These are phyloP conservation scores for Lignosus rhinocerotis DNA, from an alignment of 1,284 basidiomycete species.

Conservation along the genomic window DNA sequence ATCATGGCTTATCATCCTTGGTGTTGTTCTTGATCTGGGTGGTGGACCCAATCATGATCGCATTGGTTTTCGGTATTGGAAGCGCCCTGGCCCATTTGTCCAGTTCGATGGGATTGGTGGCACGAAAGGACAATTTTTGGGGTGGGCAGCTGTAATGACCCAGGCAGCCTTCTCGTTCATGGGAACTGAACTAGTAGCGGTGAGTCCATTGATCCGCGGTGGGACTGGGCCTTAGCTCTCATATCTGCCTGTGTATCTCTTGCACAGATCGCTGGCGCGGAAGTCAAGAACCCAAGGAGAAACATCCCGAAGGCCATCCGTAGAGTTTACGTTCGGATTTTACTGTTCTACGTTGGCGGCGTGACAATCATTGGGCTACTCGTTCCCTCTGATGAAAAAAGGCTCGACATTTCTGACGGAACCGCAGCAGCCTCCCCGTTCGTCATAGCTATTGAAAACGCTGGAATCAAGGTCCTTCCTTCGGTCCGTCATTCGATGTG, in stretches of 20 bases:
- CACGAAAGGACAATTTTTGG: slow-evolving; percentile 63
- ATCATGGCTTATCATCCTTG: slow-evolving; percentile 50
- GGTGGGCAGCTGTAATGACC: slow-evolving; percentile 66
- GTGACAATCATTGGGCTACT: slow-evolving; percentile 71
- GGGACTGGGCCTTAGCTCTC: no score
- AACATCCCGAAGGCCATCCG: slow-evolving; percentile 48
- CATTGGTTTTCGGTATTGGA: slow-evolving; percentile 42
- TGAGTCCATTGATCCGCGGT: slow-evolving; percentile 34
- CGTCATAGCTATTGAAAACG: slow-evolving; percentile 75
- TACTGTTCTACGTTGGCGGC: slow-evolving; percentile 35
- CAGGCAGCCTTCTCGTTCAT: slow-evolving; percentile 85
- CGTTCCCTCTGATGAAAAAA: slow-evolving; percentile 65
- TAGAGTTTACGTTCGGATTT: slow-evolving; percentile 55
- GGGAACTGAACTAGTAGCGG: slow-evolving; percentile 84
- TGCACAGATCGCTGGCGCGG: slow-evolving; percentile 31
- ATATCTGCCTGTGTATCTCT: no score
- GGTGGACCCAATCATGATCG: slow-evolving; percentile 54
- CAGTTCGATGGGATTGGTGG: slow-evolving; percentile 59
- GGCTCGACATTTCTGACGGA: slow-evolving; percentile 53
- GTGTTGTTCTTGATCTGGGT: slow-evolving; percentile 72
- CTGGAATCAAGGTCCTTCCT: slow-evolving; percentile 76
- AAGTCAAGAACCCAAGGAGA: slow-evolving; percentile 32
- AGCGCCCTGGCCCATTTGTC: slow-evolving; percentile 71
- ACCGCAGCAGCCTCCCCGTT: slow-evolving; percentile 81
- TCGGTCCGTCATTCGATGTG: slow-evolving; percentile 18